Conservation (phyloP, 305 asterid species). For the Euphrasia arctica region DNA sequence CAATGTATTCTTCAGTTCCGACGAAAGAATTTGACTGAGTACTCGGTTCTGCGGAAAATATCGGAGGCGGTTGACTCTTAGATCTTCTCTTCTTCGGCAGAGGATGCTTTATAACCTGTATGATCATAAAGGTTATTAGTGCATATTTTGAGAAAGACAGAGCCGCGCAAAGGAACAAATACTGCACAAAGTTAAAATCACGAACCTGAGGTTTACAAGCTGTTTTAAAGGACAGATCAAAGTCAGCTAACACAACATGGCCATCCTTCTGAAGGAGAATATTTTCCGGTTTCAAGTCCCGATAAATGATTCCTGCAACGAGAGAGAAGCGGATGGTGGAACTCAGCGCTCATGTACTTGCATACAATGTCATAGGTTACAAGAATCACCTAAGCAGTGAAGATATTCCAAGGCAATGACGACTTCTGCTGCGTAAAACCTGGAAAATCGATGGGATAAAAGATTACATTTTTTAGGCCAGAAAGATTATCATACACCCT, state of each 20-base stretch:
- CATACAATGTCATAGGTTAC: not conserved
- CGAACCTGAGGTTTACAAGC: constrained; percentile 88
- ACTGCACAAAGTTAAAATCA: constrained; percentile 20
- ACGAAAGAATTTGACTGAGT: constrained; percentile 93
- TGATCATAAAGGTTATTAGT: constrained; percentile 5
- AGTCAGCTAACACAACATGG: constrained; percentile 79
- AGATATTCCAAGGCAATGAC: constrained; percentile 93
- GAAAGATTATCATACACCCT: constrained; percentile 6
- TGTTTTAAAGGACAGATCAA: constrained; percentile 88
- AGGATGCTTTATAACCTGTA: constrained; percentile 82
- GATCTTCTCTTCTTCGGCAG: constrained; percentile 58
- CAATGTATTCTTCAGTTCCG: constrained; percentile 98
- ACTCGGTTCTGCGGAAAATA: constrained; percentile 83
- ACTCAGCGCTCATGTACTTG: constrained; percentile 17
- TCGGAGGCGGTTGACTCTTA: constrained; percentile 71
- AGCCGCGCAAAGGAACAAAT: constrained; percentile 8
- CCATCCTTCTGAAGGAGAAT: constrained; percentile 89
- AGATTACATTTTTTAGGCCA: constrained; percentile 15
- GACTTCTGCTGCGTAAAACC: constrained; percentile 97
- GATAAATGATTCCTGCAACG: constrained; percentile 82
- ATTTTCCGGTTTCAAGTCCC: constrained; percentile 97
- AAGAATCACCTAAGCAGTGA: constrained; percentile 85
- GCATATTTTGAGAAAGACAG: not conserved
- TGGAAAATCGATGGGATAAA: constrained; percentile 31
- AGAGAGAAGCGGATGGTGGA: constrained; percentile 22